Base-by-base conservation (phyloP, 108 stramenopile species). In the Cyclotella sp. region DNA sequence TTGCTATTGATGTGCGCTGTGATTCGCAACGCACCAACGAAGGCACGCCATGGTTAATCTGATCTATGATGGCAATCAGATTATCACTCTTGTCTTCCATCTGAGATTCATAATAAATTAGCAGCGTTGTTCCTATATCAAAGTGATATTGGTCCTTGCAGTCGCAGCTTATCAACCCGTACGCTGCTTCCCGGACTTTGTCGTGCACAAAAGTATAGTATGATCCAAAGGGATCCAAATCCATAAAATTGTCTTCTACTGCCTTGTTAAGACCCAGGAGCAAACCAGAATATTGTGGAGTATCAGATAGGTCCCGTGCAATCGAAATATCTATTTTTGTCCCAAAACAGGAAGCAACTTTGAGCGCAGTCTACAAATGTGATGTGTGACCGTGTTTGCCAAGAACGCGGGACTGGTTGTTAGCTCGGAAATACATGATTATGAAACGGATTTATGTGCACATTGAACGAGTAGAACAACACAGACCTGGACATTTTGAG, bases 121-220 rank as follows among this genome's bases (percentile, higher is more conserved):
- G 40, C 9, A 63, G 40, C 11, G 19, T 18, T 13, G 29, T 63
- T 12, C 72, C 72, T 18, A 73, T 63, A 22, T 47, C 28, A 16
- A 29, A 41, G 39, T 73, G 72, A 24, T 44, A 61, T 55, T 43
- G n/a, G 16, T 24, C 22, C 55, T 57, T 57, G n/a, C n/a, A 26
- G 24, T 57, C 55, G 24, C 21, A 57, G 3, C 47, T 3, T 21
- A 87, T 79, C 64, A 87, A 54, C 18, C 72, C 79, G 59, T 87
- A 87, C 7, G 86, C 86, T 24, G 86, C 86, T 69, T 87, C 84
- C 46, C 72, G 77, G 15, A 87, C 69, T 53, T 71, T 77, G 57
- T 87, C 86, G 53, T 41, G 86, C 10, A 67, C 70, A 63, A 87
- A 87, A 42, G 30, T 68, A 51, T 72, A 82, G 21, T 43, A 44